Conservation (phyloP, 495 filamentous ascomycete genomes). For the Aspergillus indologenus region DNA sequence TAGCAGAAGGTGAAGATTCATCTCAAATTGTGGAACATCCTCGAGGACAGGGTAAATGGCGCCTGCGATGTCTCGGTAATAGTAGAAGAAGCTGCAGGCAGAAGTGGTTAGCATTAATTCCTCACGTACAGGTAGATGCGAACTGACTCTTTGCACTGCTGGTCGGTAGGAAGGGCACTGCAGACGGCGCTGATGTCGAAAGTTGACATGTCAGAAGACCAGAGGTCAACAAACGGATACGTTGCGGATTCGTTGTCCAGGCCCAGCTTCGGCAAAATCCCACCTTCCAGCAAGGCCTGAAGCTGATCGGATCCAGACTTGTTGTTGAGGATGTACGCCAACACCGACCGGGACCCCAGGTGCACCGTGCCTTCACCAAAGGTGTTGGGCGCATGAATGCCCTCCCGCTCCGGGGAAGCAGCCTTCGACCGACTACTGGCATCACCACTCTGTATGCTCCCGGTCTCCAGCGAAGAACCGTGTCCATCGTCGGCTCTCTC, state of each 20-base stretch:
- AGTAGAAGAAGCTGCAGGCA: constrained; percentile 59
- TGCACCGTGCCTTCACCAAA: constrained; percentile 55
- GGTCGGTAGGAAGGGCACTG: constrained; percentile 64
- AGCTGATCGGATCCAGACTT: constrained; percentile 63
- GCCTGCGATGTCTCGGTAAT: constrained; percentile 77
- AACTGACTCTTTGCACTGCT: constrained; percentile 64
- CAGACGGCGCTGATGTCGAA: constrained; percentile 67
- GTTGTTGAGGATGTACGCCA: constrained; percentile 60
- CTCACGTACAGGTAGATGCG: constrained; percentile 4
- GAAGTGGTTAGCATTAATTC: not conserved
- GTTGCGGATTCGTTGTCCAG: constrained; percentile 79
- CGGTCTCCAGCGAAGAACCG: constrained; percentile 29
- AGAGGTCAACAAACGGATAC: constrained; percentile 70
- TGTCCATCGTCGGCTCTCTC: constrained; percentile 38
- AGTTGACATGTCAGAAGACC: constrained; percentile 64
- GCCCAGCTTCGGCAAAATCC: constrained; percentile 76
- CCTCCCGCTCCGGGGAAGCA: constrained; percentile 47
- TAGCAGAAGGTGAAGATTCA: constrained; percentile 64
- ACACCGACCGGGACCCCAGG: constrained; percentile 55
- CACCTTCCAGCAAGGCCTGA: constrained; percentile 65
- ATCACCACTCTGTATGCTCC: constrained; percentile 62
- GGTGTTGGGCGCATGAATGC: constrained; percentile 53
- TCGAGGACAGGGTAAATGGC: constrained; percentile 79
- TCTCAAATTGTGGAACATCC: constrained; percentile 68
- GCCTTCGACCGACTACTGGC: constrained; percentile 39